Base-by-base conservation (phyloP, 106 monocot genomes). In the Dendrobium chrysotoxum region DNA sequence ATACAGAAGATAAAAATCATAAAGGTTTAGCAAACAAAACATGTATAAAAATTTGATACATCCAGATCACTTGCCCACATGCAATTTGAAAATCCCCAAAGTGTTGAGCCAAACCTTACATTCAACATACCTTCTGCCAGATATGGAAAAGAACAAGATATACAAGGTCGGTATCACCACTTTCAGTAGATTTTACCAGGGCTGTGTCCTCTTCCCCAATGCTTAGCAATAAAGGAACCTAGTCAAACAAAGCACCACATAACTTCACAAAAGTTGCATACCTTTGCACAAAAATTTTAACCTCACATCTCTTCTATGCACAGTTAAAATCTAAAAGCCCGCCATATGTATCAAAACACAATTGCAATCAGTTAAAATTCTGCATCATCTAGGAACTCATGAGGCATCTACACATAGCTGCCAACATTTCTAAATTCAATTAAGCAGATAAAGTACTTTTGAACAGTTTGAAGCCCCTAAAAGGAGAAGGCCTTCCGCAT, bases 111-210 rank as follows among this genome's bases (percentile, higher is more conserved):
- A 70, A 15, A 70, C 5, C 6, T 0, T 41, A 6, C 25, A 50
- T 46, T 76, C 28, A 45, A 21, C 25, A 50, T 85, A 99, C 99
- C 99, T 95, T 95, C 72, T 89, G 88, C 93, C 92, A 93, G 30
- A 93, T 90, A 86, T 93, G 99, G 81, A 99, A 95, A 78, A 99
- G 79, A 83, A 99, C 95, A 67, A 99, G 94, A 86, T 91, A 99
- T n/a, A 95, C 80, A 50, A 99, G 93, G 80, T 99, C 99, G 38
- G 95, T 91, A 85, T 99, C 99, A 68, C 99, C 99, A 88, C 95
- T 95, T 86, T 99, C 99, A 72, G 85, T 93, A 71, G 99, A 89
- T 84, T 93, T 95, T 35, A 86, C 75, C 35, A 99, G 71, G 76
- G 95, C 91, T 30, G 83, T 87, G 46, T 95, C 93, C 80, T 99